Conservation (phyloP, 305 asterid genomes). For the Stenogyne calaminthoides region DNA sequence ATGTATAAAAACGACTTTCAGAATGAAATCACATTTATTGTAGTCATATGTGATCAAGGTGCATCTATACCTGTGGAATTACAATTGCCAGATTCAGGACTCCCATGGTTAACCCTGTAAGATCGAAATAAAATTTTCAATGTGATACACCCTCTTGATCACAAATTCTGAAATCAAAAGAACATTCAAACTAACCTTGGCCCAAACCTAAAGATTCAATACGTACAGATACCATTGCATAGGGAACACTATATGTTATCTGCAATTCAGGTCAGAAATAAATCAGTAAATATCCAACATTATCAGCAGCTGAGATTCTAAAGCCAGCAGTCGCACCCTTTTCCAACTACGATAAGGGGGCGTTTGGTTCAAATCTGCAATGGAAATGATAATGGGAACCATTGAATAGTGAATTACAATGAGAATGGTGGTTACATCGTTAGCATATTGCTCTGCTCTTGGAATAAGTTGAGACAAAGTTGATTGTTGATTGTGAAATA, state of each 20-base stretch:
- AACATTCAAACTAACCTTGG: conserved; percentile 62
- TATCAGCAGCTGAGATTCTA: not conserved
- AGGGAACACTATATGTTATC: conserved; percentile 90
- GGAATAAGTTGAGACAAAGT: too few relatives aligned
- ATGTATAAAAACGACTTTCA: not conserved
- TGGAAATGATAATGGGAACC: too few relatives aligned
- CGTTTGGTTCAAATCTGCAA: too few relatives aligned
- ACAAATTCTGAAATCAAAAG: conserved; percentile 25
- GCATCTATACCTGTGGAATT: conserved; percentile 67
- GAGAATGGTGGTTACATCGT: too few relatives aligned
- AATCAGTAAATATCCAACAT: not conserved
- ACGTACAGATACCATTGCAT: conserved; percentile 76
- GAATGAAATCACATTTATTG: not conserved
- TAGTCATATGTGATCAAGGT: not conserved
- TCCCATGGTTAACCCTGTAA: conserved; percentile 86
- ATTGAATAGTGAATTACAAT: too few relatives aligned
- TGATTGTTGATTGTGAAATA: too few relatives aligned
- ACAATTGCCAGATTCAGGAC: conserved; percentile 83
- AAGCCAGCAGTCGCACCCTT: too few relatives aligned
- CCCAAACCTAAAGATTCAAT: conserved; percentile 85
- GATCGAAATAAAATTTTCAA: conserved; percentile 27
- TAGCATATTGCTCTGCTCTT: too few relatives aligned
- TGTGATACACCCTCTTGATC: conserved; percentile 12
- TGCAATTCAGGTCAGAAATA: conserved; percentile 39
- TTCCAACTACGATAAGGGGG: not conserved